phyloP scores from a whole-genome alignment of 2,329 filamentous ascomycete species.

The Diplodia mutila region DNA sequence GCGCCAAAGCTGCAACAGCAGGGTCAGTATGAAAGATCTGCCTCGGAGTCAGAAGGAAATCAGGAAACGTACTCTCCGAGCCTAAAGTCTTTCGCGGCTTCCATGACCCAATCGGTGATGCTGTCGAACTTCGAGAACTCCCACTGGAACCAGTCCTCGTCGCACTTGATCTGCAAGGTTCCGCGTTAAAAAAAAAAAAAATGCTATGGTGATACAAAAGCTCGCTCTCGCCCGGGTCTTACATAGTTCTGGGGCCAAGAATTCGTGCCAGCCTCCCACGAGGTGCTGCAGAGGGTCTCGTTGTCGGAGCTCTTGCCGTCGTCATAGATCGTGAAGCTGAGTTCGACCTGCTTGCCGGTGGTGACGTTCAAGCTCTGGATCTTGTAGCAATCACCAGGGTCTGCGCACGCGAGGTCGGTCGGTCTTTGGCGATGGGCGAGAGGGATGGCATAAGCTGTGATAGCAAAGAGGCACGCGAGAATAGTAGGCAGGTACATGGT shows the following conservation, averaged over 20 bases:
- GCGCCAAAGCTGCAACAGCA: background rate
- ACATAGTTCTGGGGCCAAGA: constrained; percentile 6
- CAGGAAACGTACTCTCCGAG: background rate
- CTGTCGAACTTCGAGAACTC: constrained; percentile 18
- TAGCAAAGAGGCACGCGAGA: constrained; percentile 12
- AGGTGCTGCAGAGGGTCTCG: background rate
- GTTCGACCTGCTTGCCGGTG: background rate
- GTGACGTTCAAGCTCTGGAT: background rate
- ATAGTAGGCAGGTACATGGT: background rate
- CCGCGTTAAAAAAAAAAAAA: background rate
- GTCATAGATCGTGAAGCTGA: constrained; percentile 1
- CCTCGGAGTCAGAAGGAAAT: background rate
- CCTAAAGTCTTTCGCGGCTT: constrained; percentile 3
- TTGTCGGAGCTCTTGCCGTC: background rate
- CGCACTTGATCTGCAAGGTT: constrained; percentile 10
- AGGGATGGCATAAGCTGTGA: background rate
- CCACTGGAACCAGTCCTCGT: background rate
- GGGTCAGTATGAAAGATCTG: background rate
- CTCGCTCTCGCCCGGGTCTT: background rate
- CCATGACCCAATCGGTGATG: constrained; percentile 9
- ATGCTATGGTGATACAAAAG: background rate
- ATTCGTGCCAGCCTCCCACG: constrained; percentile 8
- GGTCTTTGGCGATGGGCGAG: background rate
- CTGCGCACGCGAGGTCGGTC: background rate
- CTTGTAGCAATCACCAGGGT: background rate